Evolutionary conservation across 352 stramenopile species (phyloP).

Genomic region (Phytophthora pini): DNA sequence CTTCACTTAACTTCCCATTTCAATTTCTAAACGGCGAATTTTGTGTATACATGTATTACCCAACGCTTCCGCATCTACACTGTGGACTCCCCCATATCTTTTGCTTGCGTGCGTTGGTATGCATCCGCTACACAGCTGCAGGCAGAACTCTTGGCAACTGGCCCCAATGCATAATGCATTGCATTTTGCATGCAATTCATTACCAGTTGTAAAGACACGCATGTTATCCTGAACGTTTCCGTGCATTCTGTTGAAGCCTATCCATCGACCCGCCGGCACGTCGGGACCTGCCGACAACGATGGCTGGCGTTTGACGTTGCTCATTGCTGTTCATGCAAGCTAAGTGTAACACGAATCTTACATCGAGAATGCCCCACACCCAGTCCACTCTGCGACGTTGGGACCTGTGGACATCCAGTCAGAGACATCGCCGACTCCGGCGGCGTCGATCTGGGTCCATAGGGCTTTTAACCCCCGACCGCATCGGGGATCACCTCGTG

Average conservation of each 20-base stretch:
- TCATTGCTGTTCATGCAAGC: constrained; percentile 14
- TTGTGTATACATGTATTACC: too few species aligned
- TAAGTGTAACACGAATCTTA: not conserved
- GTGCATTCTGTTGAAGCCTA: constrained; percentile 17
- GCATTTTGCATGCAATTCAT: too few species aligned
- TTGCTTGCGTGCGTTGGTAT: constrained; percentile 1
- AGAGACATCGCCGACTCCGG: constrained; percentile 21
- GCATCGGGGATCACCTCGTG: constrained; percentile 38
- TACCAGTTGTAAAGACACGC: constrained; percentile 12
- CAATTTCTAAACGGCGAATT: too few species aligned
- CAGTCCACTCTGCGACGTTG: constrained; percentile 19
- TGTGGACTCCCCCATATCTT: too few species aligned
- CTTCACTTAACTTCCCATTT: too few species aligned
- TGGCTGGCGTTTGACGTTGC: constrained; percentile 1
- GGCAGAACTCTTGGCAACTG: constrained; percentile 1
- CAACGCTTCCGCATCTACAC: too few species aligned
- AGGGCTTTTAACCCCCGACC: constrained; percentile 26
- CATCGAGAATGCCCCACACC: constrained; percentile 13
- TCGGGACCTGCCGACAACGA: not conserved
- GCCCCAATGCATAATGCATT: not conserved
- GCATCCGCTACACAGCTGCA: constrained; percentile 1
- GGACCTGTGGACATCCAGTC: constrained; percentile 24
- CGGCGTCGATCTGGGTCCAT: constrained; percentile 5
- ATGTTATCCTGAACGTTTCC: not conserved
- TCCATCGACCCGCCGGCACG: constrained; percentile 25